Conservation (phyloP, 805 yeast genomes). For the Metschnikowia henanensis region DNA sequence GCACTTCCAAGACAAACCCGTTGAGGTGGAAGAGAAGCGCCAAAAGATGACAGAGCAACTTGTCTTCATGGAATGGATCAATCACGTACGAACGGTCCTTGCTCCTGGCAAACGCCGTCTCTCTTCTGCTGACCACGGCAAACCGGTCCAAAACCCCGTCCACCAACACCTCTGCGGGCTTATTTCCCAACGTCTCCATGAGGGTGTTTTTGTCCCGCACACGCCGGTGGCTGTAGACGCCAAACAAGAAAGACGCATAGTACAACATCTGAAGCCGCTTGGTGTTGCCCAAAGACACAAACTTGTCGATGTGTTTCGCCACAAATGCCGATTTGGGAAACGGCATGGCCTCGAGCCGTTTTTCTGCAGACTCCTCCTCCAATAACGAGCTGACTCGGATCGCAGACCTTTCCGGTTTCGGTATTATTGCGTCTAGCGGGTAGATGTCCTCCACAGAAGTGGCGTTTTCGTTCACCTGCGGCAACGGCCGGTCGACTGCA, state of each 20-base stretch:
- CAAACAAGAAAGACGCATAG: constrained; percentile 77
- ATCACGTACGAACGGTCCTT: constrained; percentile 74
- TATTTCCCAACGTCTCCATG: constrained; percentile 54
- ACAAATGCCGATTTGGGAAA: constrained; percentile 57
- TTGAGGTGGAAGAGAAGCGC: constrained; percentile 74
- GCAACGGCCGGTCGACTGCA: constrained; percentile 78
- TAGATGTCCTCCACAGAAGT: constrained; percentile 80
- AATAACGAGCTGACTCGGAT: constrained; percentile 65
- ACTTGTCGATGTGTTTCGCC: constrained; percentile 43
- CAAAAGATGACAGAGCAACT: constrained; percentile 75
- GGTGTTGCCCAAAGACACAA: constrained; percentile 44
- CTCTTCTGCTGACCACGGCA: constrained; percentile 51
- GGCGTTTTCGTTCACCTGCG: constrained; percentile 75
- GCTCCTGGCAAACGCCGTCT: constrained; percentile 59
- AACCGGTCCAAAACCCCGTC: constrained; percentile 74
- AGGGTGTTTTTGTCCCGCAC: constrained; percentile 57
- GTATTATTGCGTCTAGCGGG: constrained; percentile 69
- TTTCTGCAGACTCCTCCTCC: constrained; percentile 47
- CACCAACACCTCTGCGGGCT: constrained; percentile 70
- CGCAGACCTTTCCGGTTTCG: constrained; percentile 48
- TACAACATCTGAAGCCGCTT: constrained; percentile 69
- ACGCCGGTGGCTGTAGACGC: constrained; percentile 75
- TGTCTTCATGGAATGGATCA: constrained; percentile 89
- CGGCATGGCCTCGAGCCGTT: constrained; percentile 62
- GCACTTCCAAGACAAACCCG: constrained; percentile 68